Conservation (phyloP, 495 filamentous ascomycete genomes). For the Aspergillus funiculosus region DNA sequence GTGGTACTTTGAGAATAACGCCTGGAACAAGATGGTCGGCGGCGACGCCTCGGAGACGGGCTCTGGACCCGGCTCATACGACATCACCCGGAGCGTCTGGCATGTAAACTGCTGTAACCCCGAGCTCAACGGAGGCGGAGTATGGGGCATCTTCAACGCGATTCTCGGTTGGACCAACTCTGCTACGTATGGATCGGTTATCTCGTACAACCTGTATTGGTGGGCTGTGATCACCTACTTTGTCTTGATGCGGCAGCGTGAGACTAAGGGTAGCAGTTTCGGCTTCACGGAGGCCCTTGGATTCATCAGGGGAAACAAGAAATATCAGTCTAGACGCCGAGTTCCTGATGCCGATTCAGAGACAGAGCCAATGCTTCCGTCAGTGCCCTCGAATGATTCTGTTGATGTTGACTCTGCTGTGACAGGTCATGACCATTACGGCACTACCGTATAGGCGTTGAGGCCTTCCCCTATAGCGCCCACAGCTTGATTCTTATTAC, state of each 20-base stretch:
- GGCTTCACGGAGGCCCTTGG: neutral
- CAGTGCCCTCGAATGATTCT: too few species aligned
- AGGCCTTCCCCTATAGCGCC: too few species aligned
- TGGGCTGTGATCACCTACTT: constrained; percentile 38
- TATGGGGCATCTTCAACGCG: constrained; percentile 90
- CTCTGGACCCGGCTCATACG: constrained; percentile 77
- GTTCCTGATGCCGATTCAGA: neutral
- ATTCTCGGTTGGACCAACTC: constrained; percentile 80
- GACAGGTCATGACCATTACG: too few species aligned
- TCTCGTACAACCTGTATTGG: constrained; percentile 87
- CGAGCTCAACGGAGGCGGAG: constrained; percentile 61
- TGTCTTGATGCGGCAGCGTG: constrained; percentile 23
- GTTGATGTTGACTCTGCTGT: too few species aligned
- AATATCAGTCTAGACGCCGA: too few species aligned
- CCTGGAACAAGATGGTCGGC: constrained; percentile 62
- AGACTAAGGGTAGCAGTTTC: constrained; percentile 16
- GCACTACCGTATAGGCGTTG: too few species aligned
- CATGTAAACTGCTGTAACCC: constrained; percentile 89
- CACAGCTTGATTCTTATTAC: too few species aligned
- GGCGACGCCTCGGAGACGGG: constrained; percentile 71
- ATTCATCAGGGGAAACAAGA: too few species aligned
- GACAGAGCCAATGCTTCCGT: neutral
- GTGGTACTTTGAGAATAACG: constrained; percentile 62
- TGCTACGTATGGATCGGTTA: constrained; percentile 71
- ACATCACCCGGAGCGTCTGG: constrained; percentile 81